Evolutionary conservation across 345 rosid genomes (phyloP).

Genomic region (Citrus sp.): DNA sequence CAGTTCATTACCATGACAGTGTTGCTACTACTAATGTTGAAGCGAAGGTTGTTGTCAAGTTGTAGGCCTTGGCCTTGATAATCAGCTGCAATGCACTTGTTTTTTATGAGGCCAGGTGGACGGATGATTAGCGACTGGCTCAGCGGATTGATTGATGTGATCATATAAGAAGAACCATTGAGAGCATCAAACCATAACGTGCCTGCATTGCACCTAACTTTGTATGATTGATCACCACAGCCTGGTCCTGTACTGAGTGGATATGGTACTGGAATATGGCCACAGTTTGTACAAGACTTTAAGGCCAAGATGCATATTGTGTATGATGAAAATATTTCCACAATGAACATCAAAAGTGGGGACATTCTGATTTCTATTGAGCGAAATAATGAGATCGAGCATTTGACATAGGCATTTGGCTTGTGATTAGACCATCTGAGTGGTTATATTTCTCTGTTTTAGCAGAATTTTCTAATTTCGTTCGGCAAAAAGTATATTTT

Average conservation of each 20-base stretch:
- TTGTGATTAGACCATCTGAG: background rate
- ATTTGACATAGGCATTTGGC: background rate
- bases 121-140: constrained; percentile 31
- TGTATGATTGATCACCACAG: constrained; percentile 51
- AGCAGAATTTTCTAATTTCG: too few species aligned
- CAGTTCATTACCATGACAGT: constrained; percentile 45
- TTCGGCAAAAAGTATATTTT: background rate
- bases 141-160: constrained; percentile 26
- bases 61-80: constrained; percentile 23
- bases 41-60: constrained; percentile 32
- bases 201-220: constrained; percentile 32
- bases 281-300: constrained; percentile 33
- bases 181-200: constrained; percentile 31
- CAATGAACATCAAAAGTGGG: constrained; percentile 1
- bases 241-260: constrained; percentile 41
- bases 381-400: background rate
- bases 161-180: constrained; percentile 30
- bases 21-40: constrained; percentile 44
- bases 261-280: constrained; percentile 40
- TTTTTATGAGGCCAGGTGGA: constrained; percentile 19
- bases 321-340: background rate
- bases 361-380: background rate
- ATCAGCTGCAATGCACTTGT: constrained; percentile 27
- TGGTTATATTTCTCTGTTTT: background rate
- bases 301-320: constrained; percentile 20